A percentile compares a stretch with the other conserved stretches of the same genome.
Evolutionary conservation across 2,329 filamentous ascomycete genomes (phyloP).

Genomic region (Trichoderma afroharzianum): DNA sequence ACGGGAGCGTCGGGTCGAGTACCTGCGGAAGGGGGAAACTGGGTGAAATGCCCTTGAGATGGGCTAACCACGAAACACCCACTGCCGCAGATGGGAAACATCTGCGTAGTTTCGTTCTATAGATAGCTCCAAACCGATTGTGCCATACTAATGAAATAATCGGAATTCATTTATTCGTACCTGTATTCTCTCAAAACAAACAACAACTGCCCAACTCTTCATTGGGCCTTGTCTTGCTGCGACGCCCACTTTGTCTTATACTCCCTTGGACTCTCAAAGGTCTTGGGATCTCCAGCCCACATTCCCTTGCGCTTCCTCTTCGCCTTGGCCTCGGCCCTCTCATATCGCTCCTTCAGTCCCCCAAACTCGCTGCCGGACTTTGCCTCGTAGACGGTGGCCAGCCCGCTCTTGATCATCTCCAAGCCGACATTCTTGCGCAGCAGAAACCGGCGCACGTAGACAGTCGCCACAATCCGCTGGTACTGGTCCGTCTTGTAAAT

Average conservation of each 20-base stretch:
- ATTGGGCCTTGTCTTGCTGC: conserved; percentile 9
- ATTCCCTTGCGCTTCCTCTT: conserved; percentile 65
- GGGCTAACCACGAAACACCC: neutral
- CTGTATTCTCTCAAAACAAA: neutral
- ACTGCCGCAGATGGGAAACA: conserved; percentile 1
- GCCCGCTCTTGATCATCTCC: conserved; percentile 80
- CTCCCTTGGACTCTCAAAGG: conserved; percentile 78
- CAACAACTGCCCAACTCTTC: neutral
- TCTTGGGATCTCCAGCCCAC: conserved; percentile 64
- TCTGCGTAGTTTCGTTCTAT: neutral
- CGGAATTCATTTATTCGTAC: neutral
- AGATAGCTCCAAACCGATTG: no score
- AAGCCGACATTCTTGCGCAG: conserved; percentile 77
- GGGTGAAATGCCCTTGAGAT: neutral
- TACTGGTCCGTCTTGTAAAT: conserved; percentile 89
- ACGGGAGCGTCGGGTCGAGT: neutral
- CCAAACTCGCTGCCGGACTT: conserved; percentile 90
- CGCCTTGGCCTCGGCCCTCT: conserved; percentile 62
- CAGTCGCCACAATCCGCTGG: conserved; percentile 82
- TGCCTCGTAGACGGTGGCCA: conserved; percentile 91
- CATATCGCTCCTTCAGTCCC: conserved; percentile 60
- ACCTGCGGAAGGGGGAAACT: neutral
- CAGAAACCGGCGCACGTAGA: conserved; percentile 66
- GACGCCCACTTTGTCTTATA: conserved; percentile 62
- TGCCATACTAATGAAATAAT: no score